Base-by-base conservation (phyloP, 164 flowering plant species). In the Umbellularia californica region DNA sequence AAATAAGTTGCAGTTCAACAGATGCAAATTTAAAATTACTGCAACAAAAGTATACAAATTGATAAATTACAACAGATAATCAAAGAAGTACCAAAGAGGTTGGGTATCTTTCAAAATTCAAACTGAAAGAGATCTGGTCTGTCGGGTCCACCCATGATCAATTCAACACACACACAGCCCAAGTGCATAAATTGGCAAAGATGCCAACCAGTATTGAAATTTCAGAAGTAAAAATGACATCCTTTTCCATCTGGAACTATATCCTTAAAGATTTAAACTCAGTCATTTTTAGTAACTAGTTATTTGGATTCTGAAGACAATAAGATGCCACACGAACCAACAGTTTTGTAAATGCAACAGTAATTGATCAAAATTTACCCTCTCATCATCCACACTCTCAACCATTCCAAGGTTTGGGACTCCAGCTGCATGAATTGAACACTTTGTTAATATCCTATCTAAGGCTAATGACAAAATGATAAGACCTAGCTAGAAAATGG, bases 331-430 rank as follows among this genome's bases (percentile, higher is more conserved):
- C 60, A 55, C 17, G 23, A 14, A 30, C 15, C 69, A 33, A 28
- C 9, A 17, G 55, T 47, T 20, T 20, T 50, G 25, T 69, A 19
- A 47, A 47, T 12, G 35, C 15, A 69, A 69, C 17, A 23, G 10
- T 6, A 33, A 6, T 10, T 30, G 23, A 27, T 63, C 20, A 51
- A 50, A 23, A n/a, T 24, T 81, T 79, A 92, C 99, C 98, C 92
- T 93, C 83, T 87, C 86, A 80, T 90, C 86, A 82, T 93, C 99
- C 24, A 95, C 95, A 73, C 82, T 85, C 84, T 95, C 92, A 33
- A 95, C 94, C 90, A 85, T 83, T 72, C 84, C 86, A 72, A 95
- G 92, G 82, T 90, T 90, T 7, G 96, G 97, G 30, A 95, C 98
- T 65, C 88, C 89, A 83, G 90, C 98, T 95, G 86, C 87, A 86